These are phyloP conservation scores for Ophiostoma quercus DNA, from an alignment of 2,329 filamentous ascomycete genomes.

Conservation along the genomic window DNA sequence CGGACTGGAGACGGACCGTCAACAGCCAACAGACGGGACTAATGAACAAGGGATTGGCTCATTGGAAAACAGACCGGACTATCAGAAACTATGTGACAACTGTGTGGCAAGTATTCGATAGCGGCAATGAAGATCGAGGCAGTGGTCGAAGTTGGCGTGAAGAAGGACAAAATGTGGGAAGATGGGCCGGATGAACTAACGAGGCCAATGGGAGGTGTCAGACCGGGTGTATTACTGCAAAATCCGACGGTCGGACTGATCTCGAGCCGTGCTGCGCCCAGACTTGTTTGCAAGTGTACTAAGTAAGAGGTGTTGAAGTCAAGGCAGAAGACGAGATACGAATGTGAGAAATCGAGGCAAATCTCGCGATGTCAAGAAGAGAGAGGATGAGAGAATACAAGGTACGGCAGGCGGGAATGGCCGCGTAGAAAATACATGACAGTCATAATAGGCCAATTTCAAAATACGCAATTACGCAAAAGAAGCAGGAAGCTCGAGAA, in stretches of 20 bases:
- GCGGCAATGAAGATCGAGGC: not conserved
- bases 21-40: not conserved
- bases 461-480: not conserved
- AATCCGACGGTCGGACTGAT: not conserved
- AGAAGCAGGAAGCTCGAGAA: not conserved
- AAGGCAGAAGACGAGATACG: not conserved
- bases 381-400: too few species aligned
- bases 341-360: not conserved
- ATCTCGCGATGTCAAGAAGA: not conserved
- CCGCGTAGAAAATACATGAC: not conserved
- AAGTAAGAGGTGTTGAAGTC: not conserved
- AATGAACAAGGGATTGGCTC: not conserved
- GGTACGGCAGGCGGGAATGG: not conserved
- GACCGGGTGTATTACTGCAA: not conserved
- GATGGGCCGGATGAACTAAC: not conserved
- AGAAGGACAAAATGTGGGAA: constrained; percentile 3
- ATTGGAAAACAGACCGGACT: not conserved
- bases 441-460: too few species aligned
- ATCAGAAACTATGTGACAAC: not conserved
- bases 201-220: not conserved
- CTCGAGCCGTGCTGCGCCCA: constrained; percentile 6
- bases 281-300: not conserved
- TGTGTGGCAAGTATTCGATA: not conserved
- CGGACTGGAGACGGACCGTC: not conserved
- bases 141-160: not conserved